A percentile compares a stretch with the other conserved stretches of the same genome.
phyloP scores from a whole-genome alignment of 2,329 filamentous ascomycete species.

The Dryadomyces quercus-mongolicae region DNA sequence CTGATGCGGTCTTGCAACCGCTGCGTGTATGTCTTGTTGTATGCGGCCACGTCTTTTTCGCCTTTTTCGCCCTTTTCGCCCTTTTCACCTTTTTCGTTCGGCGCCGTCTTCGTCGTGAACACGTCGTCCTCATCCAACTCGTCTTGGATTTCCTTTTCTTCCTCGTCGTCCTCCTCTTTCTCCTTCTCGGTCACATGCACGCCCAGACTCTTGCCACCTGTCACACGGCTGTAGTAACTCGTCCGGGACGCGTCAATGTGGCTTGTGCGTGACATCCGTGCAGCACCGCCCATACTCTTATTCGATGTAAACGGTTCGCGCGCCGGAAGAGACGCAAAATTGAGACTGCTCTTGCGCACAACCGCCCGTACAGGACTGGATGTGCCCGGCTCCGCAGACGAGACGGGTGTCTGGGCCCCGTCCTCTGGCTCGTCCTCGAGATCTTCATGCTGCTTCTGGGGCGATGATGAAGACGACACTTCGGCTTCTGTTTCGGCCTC shows the following conservation, averaged over 20 bases:
- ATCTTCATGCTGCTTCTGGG: neutral
- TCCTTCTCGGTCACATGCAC: conserved; percentile 23
- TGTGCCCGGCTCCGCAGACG: conserved; percentile 7
- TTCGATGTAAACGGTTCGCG: conserved; percentile 76
- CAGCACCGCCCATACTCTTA: conserved; percentile 57
- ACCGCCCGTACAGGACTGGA: conserved; percentile 66
- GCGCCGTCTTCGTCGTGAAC: conserved; percentile 27
- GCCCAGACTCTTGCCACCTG: conserved; percentile 61
- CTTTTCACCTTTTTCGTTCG: conserved; percentile 27
- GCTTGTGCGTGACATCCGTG: conserved; percentile 61
- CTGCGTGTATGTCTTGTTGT: conserved; percentile 89
- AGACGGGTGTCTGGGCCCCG: neutral
- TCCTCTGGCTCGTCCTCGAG: neutral
- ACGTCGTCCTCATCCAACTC: conserved; percentile 40
- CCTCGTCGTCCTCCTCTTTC: conserved; percentile 26
- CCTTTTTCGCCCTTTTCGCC: too few species aligned
- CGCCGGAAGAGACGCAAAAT: conserved; percentile 84
- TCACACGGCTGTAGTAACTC: conserved; percentile 63
- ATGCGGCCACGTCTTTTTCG: conserved; percentile 38
- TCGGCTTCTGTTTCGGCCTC: neutral
- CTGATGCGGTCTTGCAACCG: conserved; percentile 87
- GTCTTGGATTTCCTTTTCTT: conserved; percentile 36
- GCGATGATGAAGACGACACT: neutral
- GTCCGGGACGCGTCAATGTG: conserved; percentile 61
- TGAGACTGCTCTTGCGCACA: conserved; percentile 87